Evolutionary conservation across 2,329 filamentous ascomycete genomes (phyloP), one percentile per base, ranked within the genome.

Genomic region (Trichoderma guizhouense): DNA sequence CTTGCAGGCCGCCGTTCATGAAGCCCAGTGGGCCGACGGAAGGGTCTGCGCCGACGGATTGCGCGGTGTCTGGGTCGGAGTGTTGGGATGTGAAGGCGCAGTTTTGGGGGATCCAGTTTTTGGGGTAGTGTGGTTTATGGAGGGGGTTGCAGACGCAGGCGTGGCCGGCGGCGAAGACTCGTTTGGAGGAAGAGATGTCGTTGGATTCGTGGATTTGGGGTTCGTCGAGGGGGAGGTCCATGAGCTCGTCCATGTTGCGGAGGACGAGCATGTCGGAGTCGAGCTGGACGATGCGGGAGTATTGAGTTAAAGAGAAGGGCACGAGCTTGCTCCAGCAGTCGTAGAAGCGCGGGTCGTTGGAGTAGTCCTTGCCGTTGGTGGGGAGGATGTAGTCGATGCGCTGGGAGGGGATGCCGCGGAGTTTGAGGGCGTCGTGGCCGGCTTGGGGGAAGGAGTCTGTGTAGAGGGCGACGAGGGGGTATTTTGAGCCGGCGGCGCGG

Each of bases 291-390:
- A 97, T 89, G 53, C 94, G 88, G 30, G 91, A 86, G 82, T 95
- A 97, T 79, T 95, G 90, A 21, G 86, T 86, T 36, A 97, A 85
- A 26, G 88, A 90, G 80, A 97, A 97, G 7, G 92, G 90, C 18
- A 91, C 88, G 32, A 97, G 88, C 83, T 97, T 97, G 81, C 88
- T 93, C 93, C 94, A 97, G 86, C 92, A 94, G 81, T 97, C 93
- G 82, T 93, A 91, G 86, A 97, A 97, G 76, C 94, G 91, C 64
- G 91, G 90, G 81, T 97, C 94, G 73, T 92, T 88, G 77, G 85
- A 87, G 84, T 90, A 97, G 82, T 93, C 90, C 74, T 82, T 83
- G 73, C 90, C 90, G 39, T 85, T 81, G 3, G 87, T 86, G 2
- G 94, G 93, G 12, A 92, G 84, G 51, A 97, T 87, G 81, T 93